Evolutionary conservation across 2,329 filamentous ascomycete genomes (phyloP).

Genomic region (Daldinia sp.): DNA sequence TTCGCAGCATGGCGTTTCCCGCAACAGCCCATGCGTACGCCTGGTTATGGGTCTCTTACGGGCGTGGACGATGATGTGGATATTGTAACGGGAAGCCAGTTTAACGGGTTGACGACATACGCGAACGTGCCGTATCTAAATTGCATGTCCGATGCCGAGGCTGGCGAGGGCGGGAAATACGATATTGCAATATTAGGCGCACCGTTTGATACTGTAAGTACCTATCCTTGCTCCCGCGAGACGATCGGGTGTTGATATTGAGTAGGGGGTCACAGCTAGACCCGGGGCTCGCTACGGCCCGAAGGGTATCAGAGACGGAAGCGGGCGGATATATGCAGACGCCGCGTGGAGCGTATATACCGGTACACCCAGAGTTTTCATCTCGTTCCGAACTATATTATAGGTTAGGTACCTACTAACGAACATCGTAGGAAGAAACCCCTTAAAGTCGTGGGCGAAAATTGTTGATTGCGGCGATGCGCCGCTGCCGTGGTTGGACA

Average conservation of each 20-base stretch:
- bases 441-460: slow-evolving; percentile 75
- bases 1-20: slow-evolving; percentile 39
- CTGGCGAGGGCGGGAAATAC: slow-evolving; percentile 52
- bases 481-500: slow-evolving; percentile 79
- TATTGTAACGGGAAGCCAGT: slow-evolving; percentile 53
- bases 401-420: slow-evolving; percentile 14
- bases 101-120: slow-evolving; percentile 69
- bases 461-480: slow-evolving; percentile 84
- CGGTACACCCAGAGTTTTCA: slow-evolving; percentile 42
- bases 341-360: slow-evolving; percentile 57
- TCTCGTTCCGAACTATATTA: neutral
- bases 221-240: neutral
- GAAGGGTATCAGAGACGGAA: slow-evolving; percentile 46
- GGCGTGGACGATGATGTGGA: slow-evolving; percentile 48
- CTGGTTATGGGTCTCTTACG: slow-evolving; percentile 33
- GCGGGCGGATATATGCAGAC: slow-evolving; percentile 40
- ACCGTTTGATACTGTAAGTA: slow-evolving; percentile 57
- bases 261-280: slow-evolving; percentile 45
- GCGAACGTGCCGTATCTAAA: slow-evolving; percentile 68
- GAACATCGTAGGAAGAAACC: slow-evolving; percentile 58
- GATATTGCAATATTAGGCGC: slow-evolving; percentile 65
- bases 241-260: slow-evolving; percentile 1
- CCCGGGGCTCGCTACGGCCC: slow-evolving; percentile 51
- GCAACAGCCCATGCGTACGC: slow-evolving; percentile 14
- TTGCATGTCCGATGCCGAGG: slow-evolving; percentile 62